Base-by-base conservation (phyloP, 768 basidiomycete species). In the Serpula lacrymans region DNA sequence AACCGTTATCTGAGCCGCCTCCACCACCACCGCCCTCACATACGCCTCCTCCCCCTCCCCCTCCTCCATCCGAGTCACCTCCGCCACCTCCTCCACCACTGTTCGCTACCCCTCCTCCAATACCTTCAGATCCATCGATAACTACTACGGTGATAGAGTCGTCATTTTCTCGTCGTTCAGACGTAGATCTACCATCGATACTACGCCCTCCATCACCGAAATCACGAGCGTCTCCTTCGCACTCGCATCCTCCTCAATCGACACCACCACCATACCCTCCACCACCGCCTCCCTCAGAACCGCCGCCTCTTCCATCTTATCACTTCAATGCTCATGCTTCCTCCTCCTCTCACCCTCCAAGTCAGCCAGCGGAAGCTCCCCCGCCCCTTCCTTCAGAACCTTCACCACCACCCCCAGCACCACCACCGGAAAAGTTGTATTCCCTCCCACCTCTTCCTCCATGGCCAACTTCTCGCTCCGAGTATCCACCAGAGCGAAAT, bases 381-480 rank as follows among this genome's bases (percentile, higher is more conserved):
- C 55, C 57, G 13, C 41, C 58, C 10, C 21, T 33, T 9, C 43
- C 60, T 4, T 55, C 57, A 2, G 62, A 64, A 1, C 55, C 53
- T 10, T 41, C 51, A 14, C 51, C 56, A 6, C 34, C 61, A 40
- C 53, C 54, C 17, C 57, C 61, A 10, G 43, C 54, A 26, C 39
- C 49, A 18, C 57, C 53, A 5, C 49, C 63, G 4, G 61, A 67
- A 13, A 55, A 60, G 39, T 49, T 54, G 0, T 72, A 70, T 48
- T 67, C 70, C 6, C 59, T 69, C 10, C 64, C 71, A 10, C 64
- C 69, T 2, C 60, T 61, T 3, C 80, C 75, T 12, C 60, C 67
- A 3, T 86, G 81, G 80, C 71, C 73, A 1, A 79, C 84, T 1
- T 68, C 72, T 8, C 67, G 61, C 3, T 66, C 69, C 9, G 73